A percentile compares a stretch with the other conserved stretches of the same genome.
Conservation (phyloP, 352 stramenopile species). For the Globisporangium emineosum region DNA sequence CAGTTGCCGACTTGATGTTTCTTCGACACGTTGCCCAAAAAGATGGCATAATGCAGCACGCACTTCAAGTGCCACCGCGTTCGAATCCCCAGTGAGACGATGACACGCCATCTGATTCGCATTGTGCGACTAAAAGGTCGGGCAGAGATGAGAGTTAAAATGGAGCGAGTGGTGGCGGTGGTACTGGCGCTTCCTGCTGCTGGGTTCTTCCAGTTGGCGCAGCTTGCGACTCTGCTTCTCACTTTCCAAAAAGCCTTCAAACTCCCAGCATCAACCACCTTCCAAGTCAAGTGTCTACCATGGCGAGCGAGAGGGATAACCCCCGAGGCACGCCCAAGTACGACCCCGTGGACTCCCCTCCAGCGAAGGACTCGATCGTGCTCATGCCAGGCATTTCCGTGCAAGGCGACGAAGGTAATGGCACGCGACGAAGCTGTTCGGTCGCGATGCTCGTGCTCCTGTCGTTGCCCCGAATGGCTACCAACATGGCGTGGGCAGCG, state of each 20-base stretch:
- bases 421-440: conserved; percentile 31
- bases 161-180: neutral
- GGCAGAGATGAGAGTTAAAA: neutral
- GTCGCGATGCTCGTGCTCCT: conserved; percentile 66
- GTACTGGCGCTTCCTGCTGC: neutral
- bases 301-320: conserved; percentile 20
- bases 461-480: conserved; percentile 66
- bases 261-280: neutral
- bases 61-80: neutral
- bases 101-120: neutral
- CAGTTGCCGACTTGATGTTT: neutral
- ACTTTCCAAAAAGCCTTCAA: neutral
- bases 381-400: conserved; percentile 21
- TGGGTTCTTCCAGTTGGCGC: neutral
- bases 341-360: conserved; percentile 28
- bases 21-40: neutral
- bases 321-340: conserved; percentile 46
- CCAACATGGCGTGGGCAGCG: conserved; percentile 76
- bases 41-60: neutral
- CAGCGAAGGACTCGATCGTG: conserved; percentile 18
- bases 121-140: conserved; percentile 6
- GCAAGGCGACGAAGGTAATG: conserved; percentile 18
- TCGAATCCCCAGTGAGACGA: neutral
- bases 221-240: neutral
- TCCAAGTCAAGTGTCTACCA: neutral